phyloP scores from a whole-genome alignment of 1,284 basidiomycete species.

The Puccinia hordei region DNA sequence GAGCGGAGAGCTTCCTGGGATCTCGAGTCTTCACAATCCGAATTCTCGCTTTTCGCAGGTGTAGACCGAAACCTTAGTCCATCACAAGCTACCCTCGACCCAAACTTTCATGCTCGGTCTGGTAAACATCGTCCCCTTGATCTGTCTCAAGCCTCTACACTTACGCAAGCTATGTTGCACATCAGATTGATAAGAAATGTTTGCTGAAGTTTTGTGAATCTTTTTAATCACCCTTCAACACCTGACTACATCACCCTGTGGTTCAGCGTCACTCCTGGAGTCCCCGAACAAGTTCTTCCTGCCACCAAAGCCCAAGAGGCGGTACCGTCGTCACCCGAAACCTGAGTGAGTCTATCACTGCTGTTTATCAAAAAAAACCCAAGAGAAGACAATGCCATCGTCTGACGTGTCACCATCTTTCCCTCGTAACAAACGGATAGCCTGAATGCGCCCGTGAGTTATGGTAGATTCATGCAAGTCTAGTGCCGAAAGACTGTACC shows the following conservation, averaged over 20 bases:
- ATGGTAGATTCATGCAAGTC: background rate
- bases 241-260: background rate
- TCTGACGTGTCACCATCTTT: background rate
- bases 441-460: constrained; percentile 44
- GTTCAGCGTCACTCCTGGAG: background rate
- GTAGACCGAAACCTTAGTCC: background rate
- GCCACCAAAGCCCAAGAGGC: constrained; percentile 30
- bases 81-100: background rate
- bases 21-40: constrained; percentile 13
- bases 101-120: background rate
- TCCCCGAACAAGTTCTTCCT: constrained; percentile 5
- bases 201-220: background rate
- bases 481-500: background rate
- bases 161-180: background rate
- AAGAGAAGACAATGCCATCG: background rate
- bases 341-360: constrained; percentile 34
- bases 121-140: background rate
- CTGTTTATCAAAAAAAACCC: background rate
- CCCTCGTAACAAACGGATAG: background rate
- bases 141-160: background rate
- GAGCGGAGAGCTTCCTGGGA: constrained; percentile 12
- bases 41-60: constrained; percentile 5
- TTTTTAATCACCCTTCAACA: background rate
- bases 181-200: background rate
- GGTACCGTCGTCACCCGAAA: constrained; percentile 48